These are phyloP conservation scores for Podospora bellae-mahoneyi DNA, from an alignment of 495 filamentous ascomycete genomes.

Conservation along the genomic window DNA sequence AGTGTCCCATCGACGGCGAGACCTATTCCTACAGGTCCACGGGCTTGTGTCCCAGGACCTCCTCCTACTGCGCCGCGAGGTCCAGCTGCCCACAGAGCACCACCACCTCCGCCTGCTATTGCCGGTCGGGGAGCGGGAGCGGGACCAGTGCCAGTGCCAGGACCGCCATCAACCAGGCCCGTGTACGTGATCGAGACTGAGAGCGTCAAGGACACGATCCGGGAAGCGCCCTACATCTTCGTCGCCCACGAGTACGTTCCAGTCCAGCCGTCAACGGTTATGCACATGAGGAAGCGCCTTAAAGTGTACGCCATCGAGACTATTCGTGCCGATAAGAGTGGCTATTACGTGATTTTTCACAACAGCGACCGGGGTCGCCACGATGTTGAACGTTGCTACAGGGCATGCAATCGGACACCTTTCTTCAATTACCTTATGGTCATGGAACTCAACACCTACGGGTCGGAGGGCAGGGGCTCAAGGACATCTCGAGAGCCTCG, in stretches of 20 bases:
- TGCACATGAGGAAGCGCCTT: conserved; percentile 81
- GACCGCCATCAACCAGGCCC: conserved; percentile 1
- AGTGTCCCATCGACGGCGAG: conserved; percentile 31
- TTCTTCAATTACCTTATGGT: conserved; percentile 92
- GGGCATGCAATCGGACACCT: conserved; percentile 64
- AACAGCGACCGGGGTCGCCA: conserved; percentile 69
- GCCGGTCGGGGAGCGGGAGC: conserved; percentile 30
- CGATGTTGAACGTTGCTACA: conserved; percentile 73
- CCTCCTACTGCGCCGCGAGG: conserved; percentile 84
- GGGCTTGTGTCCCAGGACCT: conserved; percentile 51
- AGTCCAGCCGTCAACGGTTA: conserved; percentile 75
- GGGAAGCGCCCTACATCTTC: conserved; percentile 87
- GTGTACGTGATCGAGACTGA: conserved; percentile 36
- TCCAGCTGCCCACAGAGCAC: conserved; percentile 62
- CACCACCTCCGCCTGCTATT: conserved; percentile 13
- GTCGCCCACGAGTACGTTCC: conserved; percentile 82
- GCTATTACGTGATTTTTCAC: conserved; percentile 88
- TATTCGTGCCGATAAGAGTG: conserved; percentile 74
- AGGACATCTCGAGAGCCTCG: conserved; percentile 37
- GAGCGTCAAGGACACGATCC: conserved; percentile 62
- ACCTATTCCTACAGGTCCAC: conserved; percentile 42
- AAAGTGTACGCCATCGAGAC: conserved; percentile 72
- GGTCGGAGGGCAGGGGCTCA: conserved; percentile 59
- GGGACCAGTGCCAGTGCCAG: conserved; percentile 22
- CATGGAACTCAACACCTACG: conserved; percentile 77